phyloP scores from a whole-genome alignment of 2,329 filamentous ascomycete genomes.

The Pleoardoris graminearum region DNA sequence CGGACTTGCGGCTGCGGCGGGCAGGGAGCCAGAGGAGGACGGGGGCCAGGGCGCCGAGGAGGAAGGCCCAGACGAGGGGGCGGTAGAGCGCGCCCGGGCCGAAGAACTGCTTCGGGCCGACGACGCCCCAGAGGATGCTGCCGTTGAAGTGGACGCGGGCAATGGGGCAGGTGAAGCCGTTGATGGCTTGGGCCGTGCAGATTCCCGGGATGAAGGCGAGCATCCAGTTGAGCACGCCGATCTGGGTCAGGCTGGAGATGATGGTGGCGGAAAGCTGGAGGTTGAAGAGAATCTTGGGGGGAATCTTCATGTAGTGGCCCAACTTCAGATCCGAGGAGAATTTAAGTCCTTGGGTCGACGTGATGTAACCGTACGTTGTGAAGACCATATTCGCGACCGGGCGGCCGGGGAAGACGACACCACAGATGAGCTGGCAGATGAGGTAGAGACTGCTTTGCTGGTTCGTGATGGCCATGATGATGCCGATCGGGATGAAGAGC shows the following conservation, averaged over 20 bases:
- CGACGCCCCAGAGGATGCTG: slow-evolving; percentile 86
- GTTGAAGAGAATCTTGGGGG: slow-evolving; percentile 75
- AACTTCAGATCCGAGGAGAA: slow-evolving; percentile 87
- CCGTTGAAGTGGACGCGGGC: slow-evolving; percentile 89
- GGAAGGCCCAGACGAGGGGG: slow-evolving; percentile 78
- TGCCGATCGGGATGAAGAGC: slow-evolving; percentile 88
- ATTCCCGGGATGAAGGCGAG: slow-evolving; percentile 75
- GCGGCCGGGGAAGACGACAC: slow-evolving; percentile 77
- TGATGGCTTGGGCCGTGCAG: slow-evolving; percentile 78
- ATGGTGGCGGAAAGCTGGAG: slow-evolving; percentile 77
- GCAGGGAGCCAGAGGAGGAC: slow-evolving; percentile 74
- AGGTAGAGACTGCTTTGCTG: slow-evolving; percentile 86
- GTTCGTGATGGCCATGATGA: slow-evolving; percentile 91
- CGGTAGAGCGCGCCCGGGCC: slow-evolving; percentile 74
- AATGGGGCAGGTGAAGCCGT: slow-evolving; percentile 85
- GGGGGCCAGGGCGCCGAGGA: slow-evolving; percentile 74
- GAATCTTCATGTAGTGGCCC: slow-evolving; percentile 86
- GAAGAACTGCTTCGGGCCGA: slow-evolving; percentile 82
- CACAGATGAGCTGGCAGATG: slow-evolving; percentile 83
- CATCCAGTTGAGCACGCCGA: slow-evolving; percentile 88
- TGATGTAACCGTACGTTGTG: slow-evolving; percentile 88
- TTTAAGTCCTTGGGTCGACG: slow-evolving; percentile 84
- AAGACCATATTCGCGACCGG: slow-evolving; percentile 94
- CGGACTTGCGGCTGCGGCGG: slow-evolving; percentile 58
- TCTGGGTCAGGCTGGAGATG: slow-evolving; percentile 78